Evolutionary conservation across 768 basidiomycete species (phyloP).

Genomic region (Fistulinella prunicolor): DNA sequence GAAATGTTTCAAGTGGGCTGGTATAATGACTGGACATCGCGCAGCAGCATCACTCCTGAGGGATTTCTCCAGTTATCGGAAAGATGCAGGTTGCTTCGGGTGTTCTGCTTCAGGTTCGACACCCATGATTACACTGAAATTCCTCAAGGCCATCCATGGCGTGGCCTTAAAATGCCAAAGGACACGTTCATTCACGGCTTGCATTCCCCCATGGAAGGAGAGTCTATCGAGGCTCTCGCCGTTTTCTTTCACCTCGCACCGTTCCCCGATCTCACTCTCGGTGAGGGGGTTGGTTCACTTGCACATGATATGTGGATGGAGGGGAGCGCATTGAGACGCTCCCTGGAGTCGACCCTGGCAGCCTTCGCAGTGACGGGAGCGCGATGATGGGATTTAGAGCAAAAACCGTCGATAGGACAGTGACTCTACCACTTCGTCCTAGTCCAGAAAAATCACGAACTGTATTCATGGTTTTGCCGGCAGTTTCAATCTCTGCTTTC

Average conservation of each 20-base stretch:
- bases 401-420: too few species aligned
- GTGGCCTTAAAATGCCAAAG: conserved; percentile 1
- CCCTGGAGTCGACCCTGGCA: too few species aligned
- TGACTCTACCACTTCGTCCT: too few species aligned
- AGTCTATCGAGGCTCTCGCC: conserved; percentile 7
- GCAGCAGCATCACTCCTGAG: conserved; percentile 5
- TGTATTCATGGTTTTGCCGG: too few species aligned
- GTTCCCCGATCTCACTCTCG: conserved; percentile 5
- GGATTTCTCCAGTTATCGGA: conserved; percentile 13
- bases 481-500: too few species aligned
- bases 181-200: background rate
- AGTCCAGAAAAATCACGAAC: too few species aligned
- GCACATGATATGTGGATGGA: too few species aligned
- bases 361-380: too few species aligned
- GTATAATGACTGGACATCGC: conserved; percentile 1
- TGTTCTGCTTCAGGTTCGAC: conserved; percentile 5
- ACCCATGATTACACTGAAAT: conserved; percentile 8
- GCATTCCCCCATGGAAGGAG: conserved; percentile 1
- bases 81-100: conserved; percentile 10
- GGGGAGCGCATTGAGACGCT: too few species aligned
- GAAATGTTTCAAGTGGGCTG: background rate
- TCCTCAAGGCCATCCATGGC: conserved; percentile 10
- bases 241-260: conserved; percentile 12
- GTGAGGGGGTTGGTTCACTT: too few species aligned
- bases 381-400: too few species aligned